These are phyloP conservation scores for Solanum megistacrolobum DNA, from an alignment of 257 asterid genomes.

Conservation along the genomic window DNA sequence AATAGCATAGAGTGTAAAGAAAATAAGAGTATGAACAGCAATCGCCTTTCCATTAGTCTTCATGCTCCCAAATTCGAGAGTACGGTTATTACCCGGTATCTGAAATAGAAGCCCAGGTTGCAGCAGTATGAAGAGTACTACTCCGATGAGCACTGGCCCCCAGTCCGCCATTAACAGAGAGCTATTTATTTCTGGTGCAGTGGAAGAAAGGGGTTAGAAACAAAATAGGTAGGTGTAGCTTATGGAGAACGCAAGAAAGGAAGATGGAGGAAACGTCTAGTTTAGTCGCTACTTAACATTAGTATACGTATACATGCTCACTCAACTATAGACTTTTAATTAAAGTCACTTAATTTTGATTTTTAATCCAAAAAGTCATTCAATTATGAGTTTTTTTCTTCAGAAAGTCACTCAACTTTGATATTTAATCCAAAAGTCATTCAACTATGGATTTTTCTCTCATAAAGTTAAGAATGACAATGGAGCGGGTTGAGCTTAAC, in stretches of 20 bases:
- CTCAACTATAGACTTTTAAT: no score
- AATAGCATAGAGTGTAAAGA: conserved; percentile 64
- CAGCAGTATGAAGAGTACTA: conserved; percentile 60
- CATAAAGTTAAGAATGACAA: no score
- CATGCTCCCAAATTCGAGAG: conserved; percentile 64
- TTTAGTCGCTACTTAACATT: background rate
- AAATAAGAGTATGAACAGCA: conserved; percentile 70
- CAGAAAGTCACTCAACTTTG: no score
- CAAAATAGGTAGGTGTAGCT: background rate
- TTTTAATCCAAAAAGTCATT: no score
- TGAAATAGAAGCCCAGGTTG: conserved; percentile 77
- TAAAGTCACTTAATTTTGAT: no score
- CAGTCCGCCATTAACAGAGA: conserved; percentile 65
- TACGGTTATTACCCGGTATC: conserved; percentile 59
- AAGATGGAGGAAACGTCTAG: background rate
- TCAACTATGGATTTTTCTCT: no score
- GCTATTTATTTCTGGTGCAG: background rate
- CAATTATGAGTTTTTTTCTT: no score
- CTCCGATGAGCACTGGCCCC: conserved; percentile 84
- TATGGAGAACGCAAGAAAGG: background rate
- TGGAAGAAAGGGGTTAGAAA: background rate
- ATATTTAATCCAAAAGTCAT: no score
- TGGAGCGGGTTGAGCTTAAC: no score
- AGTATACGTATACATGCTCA: background rate
- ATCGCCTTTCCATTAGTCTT: conserved; percentile 86